Base-by-base conservation (phyloP, 2,329 filamentous ascomycete species). In the Penicillium sp. region DNA sequence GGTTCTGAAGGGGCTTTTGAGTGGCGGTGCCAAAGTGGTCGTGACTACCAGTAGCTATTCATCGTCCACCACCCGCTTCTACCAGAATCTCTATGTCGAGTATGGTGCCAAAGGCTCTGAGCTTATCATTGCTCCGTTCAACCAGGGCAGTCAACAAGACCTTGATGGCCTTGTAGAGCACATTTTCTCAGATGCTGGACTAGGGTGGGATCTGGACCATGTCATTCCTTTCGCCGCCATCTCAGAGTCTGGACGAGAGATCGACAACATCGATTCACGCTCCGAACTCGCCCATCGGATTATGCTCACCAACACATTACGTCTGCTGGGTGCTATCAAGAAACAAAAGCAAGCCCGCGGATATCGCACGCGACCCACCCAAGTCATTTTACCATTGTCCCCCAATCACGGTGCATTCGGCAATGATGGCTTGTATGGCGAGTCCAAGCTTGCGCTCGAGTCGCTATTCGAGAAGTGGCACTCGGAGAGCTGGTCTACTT, bases 391-490 rank as follows among this genome's bases (percentile, higher is more conserved):
- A 23, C 94, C 94, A 42, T 81, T 99, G 8, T 99, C 94, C 2
- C 94, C 94, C 54, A 99, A 99, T 78, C 95, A 99, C 75, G 94
- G 94, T 62, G 99, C 93, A 29, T 99, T 99, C 65, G 94, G 94
- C 69, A 96, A 90, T 70, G 94, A 99, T 65, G 94, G 94, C 78
- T 84, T 99, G 45, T 99, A 99, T 78, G 95, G 93, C 6, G 94
- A 99, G 77, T 97, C 94, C 45, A 99, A 99, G 79, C 86, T 99
- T 53, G 94, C 88, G 41, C 83, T 99, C 7, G 94, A 99, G 80
- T 97, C 94, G 4, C 84, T 99, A 33, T 97, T 99, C 84, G 96
- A 96, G 79, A 85, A 94, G 63, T 99, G 94, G 94, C 88, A 95
- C 75, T 95, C 94, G 0, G 94, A 99, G 78, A 92, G 85, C 79